Conservation (phyloP, 2,329 filamentous ascomycete species). For the Fusarium tuaranense region DNA sequence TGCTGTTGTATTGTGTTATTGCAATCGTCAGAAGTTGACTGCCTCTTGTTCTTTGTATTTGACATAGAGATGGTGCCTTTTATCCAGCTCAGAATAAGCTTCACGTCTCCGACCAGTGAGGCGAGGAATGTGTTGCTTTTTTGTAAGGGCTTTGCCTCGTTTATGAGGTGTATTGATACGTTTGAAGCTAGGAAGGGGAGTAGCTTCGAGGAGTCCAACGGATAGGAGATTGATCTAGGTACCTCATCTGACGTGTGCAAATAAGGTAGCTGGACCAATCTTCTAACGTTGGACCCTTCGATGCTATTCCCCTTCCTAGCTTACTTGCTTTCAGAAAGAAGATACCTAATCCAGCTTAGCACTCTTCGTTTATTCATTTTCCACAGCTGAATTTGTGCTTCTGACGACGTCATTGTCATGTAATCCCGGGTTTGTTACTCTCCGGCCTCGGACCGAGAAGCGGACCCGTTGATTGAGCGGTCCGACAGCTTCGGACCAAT, state of each 20-base stretch:
- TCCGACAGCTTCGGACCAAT: neutral
- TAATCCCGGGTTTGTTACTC: neutral
- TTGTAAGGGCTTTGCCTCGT: no score
- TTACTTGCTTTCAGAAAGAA: neutral
- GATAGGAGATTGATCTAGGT: no score
- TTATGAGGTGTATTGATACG: no score
- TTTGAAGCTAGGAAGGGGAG: no score
- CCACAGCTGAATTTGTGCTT: neutral
- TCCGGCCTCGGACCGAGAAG: neutral
- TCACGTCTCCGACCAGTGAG: neutral
- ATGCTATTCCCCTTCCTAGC: no score
- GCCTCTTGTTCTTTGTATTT: neutral
- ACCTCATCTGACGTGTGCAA: no score
- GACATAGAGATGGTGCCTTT: neutral
- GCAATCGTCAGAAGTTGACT: neutral
- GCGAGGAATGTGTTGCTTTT: no score
- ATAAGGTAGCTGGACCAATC: no score
- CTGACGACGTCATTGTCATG: neutral
- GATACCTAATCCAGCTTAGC: neutral
- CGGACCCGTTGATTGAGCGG: neutral
- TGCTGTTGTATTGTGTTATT: neutral
- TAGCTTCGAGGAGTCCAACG: no score
- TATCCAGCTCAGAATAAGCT: neutral
- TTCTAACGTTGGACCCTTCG: no score
- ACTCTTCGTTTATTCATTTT: neutral